Conservation (phyloP, 805 yeast genomes). For the Candida ascalaphidarum region DNA sequence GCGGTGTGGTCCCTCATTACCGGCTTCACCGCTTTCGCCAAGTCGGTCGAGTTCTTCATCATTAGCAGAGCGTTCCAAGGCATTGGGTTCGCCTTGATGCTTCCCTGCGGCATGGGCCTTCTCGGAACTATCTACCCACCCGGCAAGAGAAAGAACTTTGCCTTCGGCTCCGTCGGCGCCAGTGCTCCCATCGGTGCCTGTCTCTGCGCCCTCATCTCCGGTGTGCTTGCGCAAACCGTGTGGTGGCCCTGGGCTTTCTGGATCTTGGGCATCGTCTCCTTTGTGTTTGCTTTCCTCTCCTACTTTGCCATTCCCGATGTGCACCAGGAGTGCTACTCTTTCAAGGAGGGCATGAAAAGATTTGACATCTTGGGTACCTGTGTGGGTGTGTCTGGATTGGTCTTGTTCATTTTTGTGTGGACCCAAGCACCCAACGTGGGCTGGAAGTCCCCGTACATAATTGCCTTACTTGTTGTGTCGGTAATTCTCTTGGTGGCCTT, state of each 20-base stretch:
- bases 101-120: conserved; percentile 57
- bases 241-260: conserved; percentile 62
- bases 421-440: conserved; percentile 71
- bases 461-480: conserved; percentile 48
- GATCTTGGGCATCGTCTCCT: conserved; percentile 33
- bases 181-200: conserved; percentile 58
- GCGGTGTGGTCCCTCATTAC: conserved; percentile 50
- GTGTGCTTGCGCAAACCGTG: conserved; percentile 34
- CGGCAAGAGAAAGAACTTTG: conserved; percentile 43
- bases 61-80: conserved; percentile 58
- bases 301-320: conserved; percentile 29
- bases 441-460: conserved; percentile 54
- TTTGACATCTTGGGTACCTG: conserved; percentile 35
- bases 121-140: conserved; percentile 33
- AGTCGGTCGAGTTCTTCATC: conserved; percentile 41
- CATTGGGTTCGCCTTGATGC: conserved; percentile 48
- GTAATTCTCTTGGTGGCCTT: conserved; percentile 33
- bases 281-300: conserved; percentile 20
- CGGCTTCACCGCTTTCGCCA: conserved; percentile 48
- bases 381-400: conserved; percentile 51
- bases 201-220: conserved; percentile 45
- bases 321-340: conserved; percentile 1
- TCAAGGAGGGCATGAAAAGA: conserved; percentile 4
- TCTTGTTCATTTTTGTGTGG: conserved; percentile 61
- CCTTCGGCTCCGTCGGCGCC: conserved; percentile 49